phyloP scores from a whole-genome alignment of 345 rosid species.

The Syzygium grande region DNA sequence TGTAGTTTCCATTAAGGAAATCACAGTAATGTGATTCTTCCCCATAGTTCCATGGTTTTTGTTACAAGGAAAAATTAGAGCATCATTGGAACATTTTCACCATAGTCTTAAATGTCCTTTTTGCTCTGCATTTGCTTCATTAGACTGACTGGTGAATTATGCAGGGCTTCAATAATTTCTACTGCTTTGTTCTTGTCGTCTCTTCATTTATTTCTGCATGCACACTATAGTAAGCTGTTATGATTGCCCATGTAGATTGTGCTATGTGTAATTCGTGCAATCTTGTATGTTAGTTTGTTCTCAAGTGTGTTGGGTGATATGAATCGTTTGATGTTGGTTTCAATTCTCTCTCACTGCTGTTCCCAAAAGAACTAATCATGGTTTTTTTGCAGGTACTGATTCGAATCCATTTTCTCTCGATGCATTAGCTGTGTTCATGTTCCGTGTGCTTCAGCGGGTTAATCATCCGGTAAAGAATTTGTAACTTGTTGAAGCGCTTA shows the following conservation, averaged over 20 bases:
- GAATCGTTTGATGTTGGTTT: background rate
- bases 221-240: background rate
- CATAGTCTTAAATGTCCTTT: background rate
- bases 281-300: background rate
- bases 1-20: background rate
- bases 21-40: background rate
- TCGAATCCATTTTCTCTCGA: slow-evolving; percentile 89
- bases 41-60: background rate
- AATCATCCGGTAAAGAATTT: slow-evolving; percentile 73
- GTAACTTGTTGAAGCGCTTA: background rate
- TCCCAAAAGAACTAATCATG: background rate
- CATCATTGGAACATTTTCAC: background rate
- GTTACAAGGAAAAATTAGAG: background rate
- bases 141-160: background rate
- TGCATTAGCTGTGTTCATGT: slow-evolving; percentile 82
- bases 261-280: background rate
- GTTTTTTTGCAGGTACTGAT: slow-evolving; percentile 47
- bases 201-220: background rate
- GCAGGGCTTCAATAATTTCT: background rate
- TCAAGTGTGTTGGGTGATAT: background rate
- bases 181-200: background rate
- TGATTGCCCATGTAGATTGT: background rate
- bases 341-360: background rate
- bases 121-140: background rate
- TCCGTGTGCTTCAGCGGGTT: slow-evolving; percentile 83